Percentiles rank a stretch among this genome's conserved stretches.
Evolutionary conservation across 2,329 filamentous ascomycete genomes (phyloP).

Genomic region (Colletotrichum salicis): DNA sequence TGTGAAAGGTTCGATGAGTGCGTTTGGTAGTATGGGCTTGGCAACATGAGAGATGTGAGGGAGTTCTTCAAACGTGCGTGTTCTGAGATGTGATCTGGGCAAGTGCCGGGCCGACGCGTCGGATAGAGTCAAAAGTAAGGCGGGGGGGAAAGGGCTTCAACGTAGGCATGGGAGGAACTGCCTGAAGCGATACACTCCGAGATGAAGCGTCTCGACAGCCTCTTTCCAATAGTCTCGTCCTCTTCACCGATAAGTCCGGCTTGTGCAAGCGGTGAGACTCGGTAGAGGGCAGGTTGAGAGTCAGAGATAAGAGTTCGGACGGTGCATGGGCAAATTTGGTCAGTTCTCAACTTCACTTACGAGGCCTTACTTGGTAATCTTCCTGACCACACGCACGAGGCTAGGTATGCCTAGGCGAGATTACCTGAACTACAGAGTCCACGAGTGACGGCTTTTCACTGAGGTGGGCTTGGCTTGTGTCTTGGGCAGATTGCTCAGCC

Average conservation of each 20-base stretch:
- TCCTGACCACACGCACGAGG: not conserved
- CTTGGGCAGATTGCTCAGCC: not conserved
- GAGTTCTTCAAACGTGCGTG: not conserved
- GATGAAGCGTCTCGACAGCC: not conserved
- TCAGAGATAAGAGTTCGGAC: not conserved
- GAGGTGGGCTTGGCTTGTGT: not conserved
- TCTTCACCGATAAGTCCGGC: not conserved
- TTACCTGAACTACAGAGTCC: not conserved
- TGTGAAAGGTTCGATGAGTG: not conserved
- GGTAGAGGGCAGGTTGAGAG: not conserved
- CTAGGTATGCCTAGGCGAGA: not conserved
- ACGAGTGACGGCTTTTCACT: not conserved
- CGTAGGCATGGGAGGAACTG: not conserved
- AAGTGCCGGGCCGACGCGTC: not conserved
- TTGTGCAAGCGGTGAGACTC: not conserved
- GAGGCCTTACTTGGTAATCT: not conserved
- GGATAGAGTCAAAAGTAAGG: not conserved
- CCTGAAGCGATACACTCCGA: not conserved
- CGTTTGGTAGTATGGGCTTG: not conserved
- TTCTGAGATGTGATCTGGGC: not conserved
- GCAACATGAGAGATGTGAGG: not conserved
- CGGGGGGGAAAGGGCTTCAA: not conserved
- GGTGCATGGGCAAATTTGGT: not conserved
- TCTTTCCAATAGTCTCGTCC: not conserved
- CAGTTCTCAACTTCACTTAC: not conserved